phyloP scores from a whole-genome alignment of 2,329 filamentous ascomycete species.

The Calonectria pseudoturangicola region DNA sequence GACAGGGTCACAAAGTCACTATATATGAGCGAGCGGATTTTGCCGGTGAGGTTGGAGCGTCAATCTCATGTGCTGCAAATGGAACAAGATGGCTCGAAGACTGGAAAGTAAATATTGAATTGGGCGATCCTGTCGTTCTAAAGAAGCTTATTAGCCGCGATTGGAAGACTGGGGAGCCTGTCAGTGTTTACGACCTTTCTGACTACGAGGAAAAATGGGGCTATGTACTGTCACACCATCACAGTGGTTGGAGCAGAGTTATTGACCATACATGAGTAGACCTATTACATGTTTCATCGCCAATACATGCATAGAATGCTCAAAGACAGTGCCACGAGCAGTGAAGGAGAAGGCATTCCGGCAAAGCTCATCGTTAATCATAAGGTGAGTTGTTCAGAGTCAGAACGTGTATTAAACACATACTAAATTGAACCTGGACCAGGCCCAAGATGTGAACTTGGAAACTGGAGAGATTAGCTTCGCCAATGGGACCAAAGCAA shows the following conservation, averaged over 20 bases:
- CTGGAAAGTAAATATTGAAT: constrained; percentile 78
- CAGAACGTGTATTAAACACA: not conserved
- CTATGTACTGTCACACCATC: constrained; percentile 69
- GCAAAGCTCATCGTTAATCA: constrained; percentile 75
- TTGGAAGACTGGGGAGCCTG: constrained; percentile 80
- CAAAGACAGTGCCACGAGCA: constrained; percentile 73
- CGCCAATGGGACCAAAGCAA: constrained; percentile 67
- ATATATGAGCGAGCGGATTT: constrained; percentile 76
- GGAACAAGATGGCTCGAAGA: constrained; percentile 78
- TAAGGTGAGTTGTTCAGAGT: constrained; percentile 58
- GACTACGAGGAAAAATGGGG: constrained; percentile 81
- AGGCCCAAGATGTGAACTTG: constrained; percentile 72
- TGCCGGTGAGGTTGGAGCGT: constrained; percentile 77
- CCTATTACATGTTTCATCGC: constrained; percentile 81
- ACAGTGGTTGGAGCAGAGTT: too few relatives aligned
- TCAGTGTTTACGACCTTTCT: constrained; percentile 77
- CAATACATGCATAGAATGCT: constrained; percentile 82
- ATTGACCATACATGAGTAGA: constrained; percentile 69
- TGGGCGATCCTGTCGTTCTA: constrained; percentile 79
- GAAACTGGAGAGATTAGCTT: constrained; percentile 70
- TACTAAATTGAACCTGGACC: not conserved
- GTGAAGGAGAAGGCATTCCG: constrained; percentile 70
- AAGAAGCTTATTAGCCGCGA: constrained; percentile 81
- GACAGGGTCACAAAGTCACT: constrained; percentile 69
- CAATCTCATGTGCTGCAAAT: constrained; percentile 77